phyloP scores from a whole-genome alignment of 805 yeast genomes.

The Candida sanyiensis region DNA sequence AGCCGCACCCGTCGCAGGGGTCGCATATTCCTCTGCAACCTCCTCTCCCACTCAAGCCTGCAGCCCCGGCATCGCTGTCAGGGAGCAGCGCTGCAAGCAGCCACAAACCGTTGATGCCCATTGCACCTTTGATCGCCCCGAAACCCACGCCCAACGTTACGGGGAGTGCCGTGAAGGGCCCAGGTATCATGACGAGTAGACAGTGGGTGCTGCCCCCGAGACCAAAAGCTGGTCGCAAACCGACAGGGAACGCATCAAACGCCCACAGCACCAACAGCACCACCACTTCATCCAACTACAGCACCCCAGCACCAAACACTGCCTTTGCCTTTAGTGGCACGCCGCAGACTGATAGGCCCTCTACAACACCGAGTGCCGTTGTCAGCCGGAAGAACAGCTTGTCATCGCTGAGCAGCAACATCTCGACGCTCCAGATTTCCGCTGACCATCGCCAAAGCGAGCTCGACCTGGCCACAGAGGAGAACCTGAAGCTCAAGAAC shows the following conservation, averaged over 20 bases:
- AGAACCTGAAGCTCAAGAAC: constrained; percentile 38
- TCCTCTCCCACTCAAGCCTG: neutral
- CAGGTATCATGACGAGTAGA: constrained; percentile 4
- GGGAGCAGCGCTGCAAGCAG: neutral
- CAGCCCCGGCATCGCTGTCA: constrained; percentile 1
- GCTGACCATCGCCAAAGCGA: constrained; percentile 31
- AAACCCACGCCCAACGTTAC: constrained; percentile 1
- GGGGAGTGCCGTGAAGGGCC: constrained; percentile 1
- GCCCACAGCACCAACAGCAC: constrained; percentile 7
- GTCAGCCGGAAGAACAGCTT: constrained; percentile 3
- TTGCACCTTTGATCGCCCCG: constrained; percentile 3
- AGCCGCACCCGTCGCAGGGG: constrained; percentile 1
- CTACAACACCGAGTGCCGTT: neutral
- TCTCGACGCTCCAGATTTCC: constrained; percentile 8
- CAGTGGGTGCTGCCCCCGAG: constrained; percentile 73
- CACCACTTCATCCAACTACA: constrained; percentile 1
- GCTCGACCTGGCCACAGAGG: constrained; percentile 37
- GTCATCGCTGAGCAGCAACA: constrained; percentile 4
- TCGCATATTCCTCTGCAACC: constrained; percentile 1
- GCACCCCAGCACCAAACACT: no score
- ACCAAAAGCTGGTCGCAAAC: constrained; percentile 68
- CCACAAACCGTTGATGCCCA: constrained; percentile 2
- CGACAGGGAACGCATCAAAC: constrained; percentile 22
- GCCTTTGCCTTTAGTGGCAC: neutral
- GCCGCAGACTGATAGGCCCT: neutral